phyloP scores from a whole-genome alignment of 495 filamentous ascomycete species.

The Penicillium soppii region DNA sequence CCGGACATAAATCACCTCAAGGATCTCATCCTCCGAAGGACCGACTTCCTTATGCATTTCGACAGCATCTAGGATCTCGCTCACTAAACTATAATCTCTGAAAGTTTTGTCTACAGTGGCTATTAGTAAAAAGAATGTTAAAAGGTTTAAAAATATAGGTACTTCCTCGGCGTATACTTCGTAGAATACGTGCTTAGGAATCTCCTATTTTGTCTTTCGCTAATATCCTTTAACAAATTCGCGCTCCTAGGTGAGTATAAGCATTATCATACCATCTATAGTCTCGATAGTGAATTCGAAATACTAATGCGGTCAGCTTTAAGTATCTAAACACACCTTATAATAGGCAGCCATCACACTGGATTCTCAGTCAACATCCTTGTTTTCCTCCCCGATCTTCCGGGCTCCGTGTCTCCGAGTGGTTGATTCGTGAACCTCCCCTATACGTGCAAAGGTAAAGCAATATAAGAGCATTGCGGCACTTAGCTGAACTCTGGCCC shows the following conservation, averaged over 20 bases:
- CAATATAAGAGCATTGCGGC: too few species aligned
- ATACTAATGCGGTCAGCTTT: constrained; percentile 8
- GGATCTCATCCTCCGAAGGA: too few species aligned
- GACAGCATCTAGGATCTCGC: constrained; percentile 8
- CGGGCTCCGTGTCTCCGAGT: too few species aligned
- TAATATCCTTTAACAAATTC: constrained; percentile 11
- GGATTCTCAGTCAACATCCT: too few species aligned
- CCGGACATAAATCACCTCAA: constrained; percentile 4
- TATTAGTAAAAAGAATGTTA: constrained; percentile 6
- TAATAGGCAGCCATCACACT: too few species aligned
- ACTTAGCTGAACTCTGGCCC: too few species aligned
- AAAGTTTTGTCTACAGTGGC: constrained; percentile 10
- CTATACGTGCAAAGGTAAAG: too few species aligned
- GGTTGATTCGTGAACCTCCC: too few species aligned
- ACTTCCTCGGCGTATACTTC: constrained; percentile 9
- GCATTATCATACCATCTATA: constrained; percentile 7
- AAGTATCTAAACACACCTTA: too few species aligned
- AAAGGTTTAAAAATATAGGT: background rate
- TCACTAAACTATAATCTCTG: constrained; percentile 3
- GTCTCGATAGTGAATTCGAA: constrained; percentile 13
- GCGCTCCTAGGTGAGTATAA: constrained; percentile 12
- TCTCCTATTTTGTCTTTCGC: constrained; percentile 9
- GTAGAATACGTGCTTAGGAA: constrained; percentile 10
- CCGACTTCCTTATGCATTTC: background rate
- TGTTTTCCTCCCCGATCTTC: too few species aligned